Conservation (phyloP, 495 filamentous ascomycete species). For the Trichoderma orchidacearum region DNA sequence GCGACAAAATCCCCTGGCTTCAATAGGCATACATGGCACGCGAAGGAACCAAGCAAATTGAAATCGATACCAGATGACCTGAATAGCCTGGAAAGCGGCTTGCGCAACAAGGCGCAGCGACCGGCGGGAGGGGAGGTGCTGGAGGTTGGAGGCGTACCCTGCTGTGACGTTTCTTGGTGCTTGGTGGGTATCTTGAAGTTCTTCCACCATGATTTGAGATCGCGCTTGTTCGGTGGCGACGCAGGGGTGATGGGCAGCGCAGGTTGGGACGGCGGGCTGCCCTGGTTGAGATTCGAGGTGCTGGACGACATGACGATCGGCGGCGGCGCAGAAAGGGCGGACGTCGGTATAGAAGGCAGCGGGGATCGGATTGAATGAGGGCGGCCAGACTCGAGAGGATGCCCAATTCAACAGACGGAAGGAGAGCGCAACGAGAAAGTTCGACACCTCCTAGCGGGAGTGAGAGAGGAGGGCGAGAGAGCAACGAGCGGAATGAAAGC, state of each 20-base stretch:
- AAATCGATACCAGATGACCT: background rate
- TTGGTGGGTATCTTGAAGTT: slow-evolving; percentile 63
- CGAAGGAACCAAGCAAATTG: background rate
- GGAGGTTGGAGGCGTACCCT: slow-evolving; percentile 40
- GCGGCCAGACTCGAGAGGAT: background rate
- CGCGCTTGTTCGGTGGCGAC: slow-evolving; percentile 61
- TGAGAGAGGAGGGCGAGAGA: background rate
- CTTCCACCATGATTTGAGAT: slow-evolving; percentile 87
- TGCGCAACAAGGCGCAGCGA: background rate
- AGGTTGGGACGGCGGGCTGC: slow-evolving; percentile 6
- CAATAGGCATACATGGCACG: background rate
- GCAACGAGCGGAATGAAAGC: background rate
- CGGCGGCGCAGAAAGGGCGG: slow-evolving; percentile 1
- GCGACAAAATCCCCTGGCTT: background rate
- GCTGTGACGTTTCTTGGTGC: slow-evolving; percentile 49
- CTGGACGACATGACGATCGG: slow-evolving; percentile 7
- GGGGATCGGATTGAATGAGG: too few species aligned
- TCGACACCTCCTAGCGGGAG: background rate
- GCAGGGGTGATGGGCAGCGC: slow-evolving; percentile 12
- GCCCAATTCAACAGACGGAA: background rate
- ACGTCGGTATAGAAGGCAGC: background rate
- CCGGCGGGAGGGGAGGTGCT: background rate
- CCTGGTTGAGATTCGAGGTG: slow-evolving; percentile 2
- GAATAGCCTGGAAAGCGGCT: background rate
- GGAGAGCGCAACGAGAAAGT: background rate